Evolutionary conservation across 805 yeast genomes (phyloP), one percentile per base, ranked within the genome.

Genomic region (Metschnikowia aberdeeniae): DNA sequence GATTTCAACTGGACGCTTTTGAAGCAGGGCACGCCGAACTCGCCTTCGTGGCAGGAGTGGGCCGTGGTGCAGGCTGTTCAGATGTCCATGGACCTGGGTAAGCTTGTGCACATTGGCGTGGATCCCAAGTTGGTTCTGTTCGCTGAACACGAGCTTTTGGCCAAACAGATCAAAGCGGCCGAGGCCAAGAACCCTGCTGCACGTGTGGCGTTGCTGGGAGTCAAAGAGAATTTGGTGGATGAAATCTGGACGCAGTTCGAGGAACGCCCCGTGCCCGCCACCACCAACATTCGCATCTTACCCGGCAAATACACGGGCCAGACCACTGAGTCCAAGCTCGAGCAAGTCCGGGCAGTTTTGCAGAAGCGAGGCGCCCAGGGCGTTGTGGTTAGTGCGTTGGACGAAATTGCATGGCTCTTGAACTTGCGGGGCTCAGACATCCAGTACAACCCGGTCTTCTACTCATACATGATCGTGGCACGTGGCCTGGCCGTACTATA

Each of bases 181-280:
- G 36, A 60, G 10, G 35, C 47, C 17, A 54, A 50, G 24, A 46
- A 56, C 22, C 51, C 59, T 6, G 59, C 60, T 31, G 71, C 67
- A 2, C 64, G 67, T 40, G 68, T 76, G 14, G 72, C 66, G 45
- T 54, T 78, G 11, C 66, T 70, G 7, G 66, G 81, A 0, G 64
- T 76, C n/a, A 58, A 61, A 44, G 75, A 70, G 12, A 92, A 92
- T 61, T 71, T 93, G 54, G 69, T 93, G 27, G 97, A 88, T 55
- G 55, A 58, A 22, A 82, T 89, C 14, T 89, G 96, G 96, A 67
- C 68, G 6, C 55, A 69, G 9, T 81, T 81, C 56, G 92, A 88
- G 66, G 73, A 73, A 19, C 55, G 70, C 6, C 97, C 97, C 20
- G 58, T 54, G 4, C 26, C 55, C 9, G 70, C 87, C 45, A 72